Percentiles rank a stretch among this genome's conserved stretches.
Evolutionary conservation across 352 stramenopile species (phyloP).

Genomic region (Blastocystis sp.): DNA sequence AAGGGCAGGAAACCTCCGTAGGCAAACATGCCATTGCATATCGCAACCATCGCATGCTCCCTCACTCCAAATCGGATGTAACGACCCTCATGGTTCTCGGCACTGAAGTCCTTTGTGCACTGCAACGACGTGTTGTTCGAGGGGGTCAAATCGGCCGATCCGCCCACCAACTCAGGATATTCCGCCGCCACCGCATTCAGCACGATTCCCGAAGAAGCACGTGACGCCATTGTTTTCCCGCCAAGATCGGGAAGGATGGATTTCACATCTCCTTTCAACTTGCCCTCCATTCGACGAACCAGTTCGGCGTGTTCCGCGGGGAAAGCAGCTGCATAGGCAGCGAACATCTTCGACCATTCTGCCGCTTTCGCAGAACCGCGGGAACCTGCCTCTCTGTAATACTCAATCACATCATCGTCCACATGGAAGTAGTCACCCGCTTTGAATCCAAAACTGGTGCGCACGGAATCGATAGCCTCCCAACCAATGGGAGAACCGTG

Average conservation of each 20-base stretch:
- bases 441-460: conserved; percentile 83
- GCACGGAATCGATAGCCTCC: conserved; percentile 78
- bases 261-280: conserved; percentile 82
- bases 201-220: conserved; percentile 85
- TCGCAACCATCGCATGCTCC: conserved; percentile 95
- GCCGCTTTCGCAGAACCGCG: conserved; percentile 71
- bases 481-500: conserved; percentile 89
- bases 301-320: conserved; percentile 87
- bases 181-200: conserved; percentile 84
- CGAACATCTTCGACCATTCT: conserved; percentile 84
- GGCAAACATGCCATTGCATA: conserved; percentile 94
- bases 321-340: conserved; percentile 78
- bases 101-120: conserved; percentile 84
- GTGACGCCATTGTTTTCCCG: conserved; percentile 82
- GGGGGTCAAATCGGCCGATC: conserved; percentile 92
- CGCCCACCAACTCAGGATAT: conserved; percentile 90
- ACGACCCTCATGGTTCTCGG: conserved; percentile 74
- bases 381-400: conserved; percentile 64
- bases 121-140: conserved; percentile 92
- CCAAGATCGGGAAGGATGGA: conserved; percentile 82
- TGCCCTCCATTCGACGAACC: conserved; percentile 80
- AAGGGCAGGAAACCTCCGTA: conserved; percentile 90
- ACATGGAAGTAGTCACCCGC: conserved; percentile 79
- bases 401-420: conserved; percentile 39
- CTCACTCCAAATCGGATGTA: conserved; percentile 96